A percentile compares a stretch with the other conserved stretches of the same genome.
phyloP scores from a whole-genome alignment of 148 eudicot species.

The Heliosperma pusillum region DNA sequence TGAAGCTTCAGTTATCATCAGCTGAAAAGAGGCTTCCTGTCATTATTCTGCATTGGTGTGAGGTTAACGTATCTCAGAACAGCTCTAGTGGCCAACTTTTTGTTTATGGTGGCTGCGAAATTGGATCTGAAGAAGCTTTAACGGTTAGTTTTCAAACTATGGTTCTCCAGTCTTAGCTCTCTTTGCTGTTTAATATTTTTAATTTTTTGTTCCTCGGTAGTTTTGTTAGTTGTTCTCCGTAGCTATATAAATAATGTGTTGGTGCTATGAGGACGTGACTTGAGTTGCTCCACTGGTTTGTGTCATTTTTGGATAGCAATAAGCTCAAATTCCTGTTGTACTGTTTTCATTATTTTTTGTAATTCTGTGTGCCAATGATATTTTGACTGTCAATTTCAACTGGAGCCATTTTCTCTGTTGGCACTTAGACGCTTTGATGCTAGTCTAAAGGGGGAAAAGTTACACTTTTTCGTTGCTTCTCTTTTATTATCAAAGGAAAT shows the following conservation, averaged over 20 bases:
- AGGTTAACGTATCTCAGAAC: slow-evolving; percentile 39
- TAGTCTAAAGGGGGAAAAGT: neutral
- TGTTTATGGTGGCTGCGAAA: slow-evolving; percentile 75
- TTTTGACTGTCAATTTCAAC: neutral
- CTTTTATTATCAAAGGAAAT: neutral
- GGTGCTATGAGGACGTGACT: neutral
- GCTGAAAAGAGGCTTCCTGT: slow-evolving; percentile 67
- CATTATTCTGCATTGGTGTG: slow-evolving; percentile 57
- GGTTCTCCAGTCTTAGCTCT: neutral
- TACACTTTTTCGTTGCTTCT: neutral
- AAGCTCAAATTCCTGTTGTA: no score
- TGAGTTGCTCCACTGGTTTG: neutral
- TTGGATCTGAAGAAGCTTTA: slow-evolving; percentile 74
- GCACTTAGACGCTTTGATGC: neutral
- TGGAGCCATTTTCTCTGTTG: neutral
- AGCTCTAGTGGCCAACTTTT: slow-evolving; percentile 59
- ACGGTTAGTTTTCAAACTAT: slow-evolving; percentile 45
- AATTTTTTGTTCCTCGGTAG: neutral
- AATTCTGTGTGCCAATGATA: neutral
- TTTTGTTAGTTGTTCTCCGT: neutral
- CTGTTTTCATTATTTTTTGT: slow-evolving; percentile 3
- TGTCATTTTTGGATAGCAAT: slow-evolving; percentile 9
- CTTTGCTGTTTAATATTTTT: neutral
- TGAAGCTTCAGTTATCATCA: slow-evolving; percentile 63
- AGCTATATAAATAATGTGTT: neutral